Evolutionary conservation across 345 rosid species (phyloP), one percentile per base, ranked within the genome.

Genomic region (Anacardium occidentale): DNA sequence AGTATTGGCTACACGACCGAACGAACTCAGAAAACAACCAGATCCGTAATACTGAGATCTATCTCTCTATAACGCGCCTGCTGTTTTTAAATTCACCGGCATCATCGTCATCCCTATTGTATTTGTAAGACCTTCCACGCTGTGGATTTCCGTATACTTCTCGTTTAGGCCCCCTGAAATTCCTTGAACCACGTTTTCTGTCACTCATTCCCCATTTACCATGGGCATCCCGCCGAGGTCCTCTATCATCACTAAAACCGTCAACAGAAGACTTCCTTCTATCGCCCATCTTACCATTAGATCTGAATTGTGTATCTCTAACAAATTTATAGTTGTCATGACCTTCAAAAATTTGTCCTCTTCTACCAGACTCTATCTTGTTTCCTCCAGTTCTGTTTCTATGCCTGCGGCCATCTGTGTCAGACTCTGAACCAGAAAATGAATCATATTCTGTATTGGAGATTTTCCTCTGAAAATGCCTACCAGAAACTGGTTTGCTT

Each of bases 11-110:
- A 1, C 7, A 37, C 1, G 42, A 7, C 42, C 42, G 8, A 52
- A 40, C 52, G 10, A 37, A 13, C 12, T n/a, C 26, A 7, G 10
- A 66, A 66, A 29, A 0, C 24, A 42, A 14, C 42, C 8, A 47
- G 44, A 45, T 45, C 20, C 20, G n/a, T 17, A 9, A 11, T 5
- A 8, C 22, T 63, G 9, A 17, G 6, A 10, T 60, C 71, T 69
- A 89, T 77, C 93, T 82, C 72, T 83, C 88, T 56, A 85, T 89
- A 51, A 89, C 85, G 7, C 89, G 82, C 45, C 90, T 80, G 32
- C 82, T 81, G 68, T 87, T 89, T 57, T 69, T 82, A 68, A 84
- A 82, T 62, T 83, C 90, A 26, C 82, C 74, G 25, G 69, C 44
- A 69, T 56, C 73, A 4, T 11, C 20, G 12, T 77, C 70, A 37